phyloP scores from a whole-genome alignment of 163 green algal species.

The Chlorella variabilis region DNA sequence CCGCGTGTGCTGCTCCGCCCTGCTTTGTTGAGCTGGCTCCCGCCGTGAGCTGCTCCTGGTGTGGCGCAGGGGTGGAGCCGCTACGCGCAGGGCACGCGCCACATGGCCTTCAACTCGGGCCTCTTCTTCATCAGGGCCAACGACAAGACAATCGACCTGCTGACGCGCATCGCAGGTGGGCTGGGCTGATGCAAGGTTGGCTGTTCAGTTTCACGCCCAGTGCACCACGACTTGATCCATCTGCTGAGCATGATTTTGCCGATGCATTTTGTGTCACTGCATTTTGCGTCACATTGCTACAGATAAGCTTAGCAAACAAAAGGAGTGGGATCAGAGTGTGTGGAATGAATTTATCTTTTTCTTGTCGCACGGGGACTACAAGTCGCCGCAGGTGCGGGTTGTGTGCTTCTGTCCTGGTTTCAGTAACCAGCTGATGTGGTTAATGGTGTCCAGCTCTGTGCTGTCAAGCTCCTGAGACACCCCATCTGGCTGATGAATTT shows the following conservation, averaged over 20 bases:
- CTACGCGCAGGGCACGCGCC: conserved; percentile 88
- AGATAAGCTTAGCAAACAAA: conserved; percentile 60
- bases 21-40: too few relatives aligned
- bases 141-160: conserved; percentile 72
- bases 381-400: conserved; percentile 3
- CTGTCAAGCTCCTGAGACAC: too few relatives aligned
- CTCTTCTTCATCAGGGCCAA: conserved; percentile 79
- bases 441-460: too few relatives aligned
- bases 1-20: too few relatives aligned
- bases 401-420: too few relatives aligned
- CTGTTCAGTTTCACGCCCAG: too few relatives aligned
- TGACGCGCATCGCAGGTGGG: conserved; percentile 60
- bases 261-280: background rate
- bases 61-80: conserved; percentile 72
- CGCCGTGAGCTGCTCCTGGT: too few relatives aligned
- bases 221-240: background rate
- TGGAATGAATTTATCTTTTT: conserved; percentile 94
- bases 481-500: too few relatives aligned
- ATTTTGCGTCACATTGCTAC: conserved; percentile 48
- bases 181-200: too few relatives aligned
- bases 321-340: conserved; percentile 90
- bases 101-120: conserved; percentile 87
- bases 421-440: background rate
- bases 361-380: conserved; percentile 69
- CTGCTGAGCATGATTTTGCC: background rate